phyloP scores from a whole-genome alignment of 306 rosid genomes.

The Cucumis hystrix region DNA sequence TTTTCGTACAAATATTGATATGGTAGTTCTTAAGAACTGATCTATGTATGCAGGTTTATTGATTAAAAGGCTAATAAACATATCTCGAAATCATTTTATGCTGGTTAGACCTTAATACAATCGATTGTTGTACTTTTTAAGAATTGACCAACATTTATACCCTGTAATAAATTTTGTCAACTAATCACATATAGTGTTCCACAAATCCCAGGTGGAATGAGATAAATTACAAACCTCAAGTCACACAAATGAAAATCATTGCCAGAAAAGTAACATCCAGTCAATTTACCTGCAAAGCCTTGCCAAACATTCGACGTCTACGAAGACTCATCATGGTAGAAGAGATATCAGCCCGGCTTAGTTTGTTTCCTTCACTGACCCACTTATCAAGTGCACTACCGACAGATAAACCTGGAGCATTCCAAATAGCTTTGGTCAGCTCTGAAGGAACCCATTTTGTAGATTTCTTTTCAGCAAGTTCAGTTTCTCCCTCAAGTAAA shows the following conservation, averaged over 20 bases:
- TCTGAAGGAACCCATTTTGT: slow-evolving; percentile 17
- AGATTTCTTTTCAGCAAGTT: slow-evolving; percentile 5
- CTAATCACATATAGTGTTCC: not conserved
- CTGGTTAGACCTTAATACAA: too few species aligned
- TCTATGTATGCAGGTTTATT: not conserved
- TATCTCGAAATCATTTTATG: not conserved
- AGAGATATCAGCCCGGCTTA: slow-evolving; percentile 37
- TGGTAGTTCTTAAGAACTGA: not conserved
- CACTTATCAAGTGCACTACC: slow-evolving; percentile 40
- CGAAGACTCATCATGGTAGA: slow-evolving; percentile 34
- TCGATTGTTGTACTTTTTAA: not conserved
- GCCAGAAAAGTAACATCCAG: not conserved
- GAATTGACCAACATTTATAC: not conserved
- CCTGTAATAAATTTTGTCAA: not conserved
- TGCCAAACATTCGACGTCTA: slow-evolving; percentile 30
- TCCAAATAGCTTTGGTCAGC: slow-evolving; percentile 29
- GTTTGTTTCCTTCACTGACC: slow-evolving; percentile 54
- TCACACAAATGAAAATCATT: not conserved
- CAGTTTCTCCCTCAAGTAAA: slow-evolving; percentile 28
- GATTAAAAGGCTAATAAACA: not conserved
- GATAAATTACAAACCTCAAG: not conserved
- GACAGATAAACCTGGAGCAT: slow-evolving; percentile 21
- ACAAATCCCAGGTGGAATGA: not conserved
- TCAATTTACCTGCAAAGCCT: slow-evolving; percentile 69
- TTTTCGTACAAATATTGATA: not conserved